Evolutionary conservation across 352 stramenopile genomes (phyloP).

Genomic region (Detonula confervacea): DNA sequence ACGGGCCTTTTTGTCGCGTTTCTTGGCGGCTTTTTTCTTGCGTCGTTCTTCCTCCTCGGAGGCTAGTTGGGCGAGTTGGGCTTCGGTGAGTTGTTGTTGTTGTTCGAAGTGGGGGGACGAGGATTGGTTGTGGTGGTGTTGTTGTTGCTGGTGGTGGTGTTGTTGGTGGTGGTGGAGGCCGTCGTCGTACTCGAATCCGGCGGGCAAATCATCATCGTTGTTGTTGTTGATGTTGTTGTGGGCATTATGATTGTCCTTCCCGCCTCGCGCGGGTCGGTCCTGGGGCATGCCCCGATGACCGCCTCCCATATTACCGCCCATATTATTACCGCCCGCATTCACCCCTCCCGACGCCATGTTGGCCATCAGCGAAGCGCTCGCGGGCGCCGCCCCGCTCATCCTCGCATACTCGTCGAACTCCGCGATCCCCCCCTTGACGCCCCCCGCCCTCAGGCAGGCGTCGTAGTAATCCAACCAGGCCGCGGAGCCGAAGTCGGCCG

Average conservation of each 20-base stretch:
- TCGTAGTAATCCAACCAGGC: slow-evolving; percentile 60
- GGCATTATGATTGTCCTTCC: slow-evolving; percentile 9
- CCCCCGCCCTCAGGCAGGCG: slow-evolving; percentile 32
- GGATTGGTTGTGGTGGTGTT: not conserved
- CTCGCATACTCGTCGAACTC: slow-evolving; percentile 48
- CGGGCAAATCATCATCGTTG: slow-evolving; percentile 14
- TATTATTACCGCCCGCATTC: slow-evolving; percentile 24
- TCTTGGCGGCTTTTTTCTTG: slow-evolving; percentile 61
- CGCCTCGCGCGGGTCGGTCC: slow-evolving; percentile 14
- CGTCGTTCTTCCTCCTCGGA: slow-evolving; percentile 67
- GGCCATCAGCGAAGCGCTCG: not conserved
- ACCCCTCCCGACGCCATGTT: not conserved
- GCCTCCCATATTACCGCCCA: not conserved
- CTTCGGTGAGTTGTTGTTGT: slow-evolving; percentile 20
- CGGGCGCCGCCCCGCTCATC: not conserved
- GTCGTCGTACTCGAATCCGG: slow-evolving; percentile 49
- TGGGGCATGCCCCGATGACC: slow-evolving; percentile 24
- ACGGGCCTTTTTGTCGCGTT: slow-evolving; percentile 77
- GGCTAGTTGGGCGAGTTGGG: slow-evolving; percentile 4
- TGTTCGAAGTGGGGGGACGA: slow-evolving; percentile 3
- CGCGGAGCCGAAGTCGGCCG: slow-evolving; percentile 17
- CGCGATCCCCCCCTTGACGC: slow-evolving; percentile 26
- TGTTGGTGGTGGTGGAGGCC: slow-evolving; percentile 20
- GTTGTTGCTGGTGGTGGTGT: too few relatives aligned
- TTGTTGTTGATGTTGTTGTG: not conserved